These are phyloP conservation scores for Harrya chromipes DNA, from an alignment of 768 basidiomycete genomes.

Conservation along the genomic window DNA sequence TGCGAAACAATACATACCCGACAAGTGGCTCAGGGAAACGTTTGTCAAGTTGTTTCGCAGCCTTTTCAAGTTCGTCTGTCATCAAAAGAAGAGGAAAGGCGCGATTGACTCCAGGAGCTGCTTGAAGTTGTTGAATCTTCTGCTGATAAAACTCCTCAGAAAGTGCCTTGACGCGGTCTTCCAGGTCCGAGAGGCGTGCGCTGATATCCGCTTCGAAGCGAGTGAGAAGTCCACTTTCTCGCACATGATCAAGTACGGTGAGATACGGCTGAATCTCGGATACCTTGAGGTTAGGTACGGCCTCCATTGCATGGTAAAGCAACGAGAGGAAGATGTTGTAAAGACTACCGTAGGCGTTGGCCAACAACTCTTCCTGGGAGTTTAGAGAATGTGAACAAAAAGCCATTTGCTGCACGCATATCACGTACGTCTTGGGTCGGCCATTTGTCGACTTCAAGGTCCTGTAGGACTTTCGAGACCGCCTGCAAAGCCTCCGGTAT, in stretches of 20 bases:
- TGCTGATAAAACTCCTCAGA: conserved; percentile 58
- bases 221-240: conserved; percentile 65
- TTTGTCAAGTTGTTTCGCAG: conserved; percentile 79
- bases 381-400: conserved; percentile 6
- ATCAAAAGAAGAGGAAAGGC: conserved; percentile 79
- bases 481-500: conserved; percentile 84
- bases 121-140: conserved; percentile 61
- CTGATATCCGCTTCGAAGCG: conserved; percentile 72
- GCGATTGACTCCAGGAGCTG: conserved; percentile 73
- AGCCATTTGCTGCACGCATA: not conserved
- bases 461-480: conserved; percentile 65
- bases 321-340: conserved; percentile 86
- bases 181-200: conserved; percentile 64
- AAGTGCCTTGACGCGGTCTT: conserved; percentile 59
- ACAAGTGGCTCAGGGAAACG: conserved; percentile 82
- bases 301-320: conserved; percentile 81
- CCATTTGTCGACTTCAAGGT: conserved; percentile 76
- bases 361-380: conserved; percentile 62
- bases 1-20: conserved; percentile 47
- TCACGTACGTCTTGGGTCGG: conserved; percentile 72
- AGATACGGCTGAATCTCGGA: conserved; percentile 66
- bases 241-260: conserved; percentile 65
- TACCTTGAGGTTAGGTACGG: conserved; percentile 68
- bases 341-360: conserved; percentile 63
- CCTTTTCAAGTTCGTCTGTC: conserved; percentile 88